A percentile compares a stretch with the other conserved stretches of the same genome.
phyloP scores from a whole-genome alignment of 345 rosid species.

The Lumnitzera racemosa region DNA sequence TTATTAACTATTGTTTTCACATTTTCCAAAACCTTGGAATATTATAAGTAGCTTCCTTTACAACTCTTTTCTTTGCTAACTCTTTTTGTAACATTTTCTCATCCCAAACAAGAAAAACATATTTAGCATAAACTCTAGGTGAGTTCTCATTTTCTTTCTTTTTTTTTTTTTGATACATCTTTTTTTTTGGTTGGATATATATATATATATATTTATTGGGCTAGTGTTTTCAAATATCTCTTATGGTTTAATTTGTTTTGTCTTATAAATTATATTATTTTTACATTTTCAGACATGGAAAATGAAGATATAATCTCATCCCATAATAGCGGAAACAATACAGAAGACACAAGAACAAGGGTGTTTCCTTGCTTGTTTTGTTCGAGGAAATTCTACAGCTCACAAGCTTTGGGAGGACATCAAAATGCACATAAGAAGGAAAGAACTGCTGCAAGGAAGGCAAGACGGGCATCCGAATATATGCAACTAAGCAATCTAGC shows the following conservation, averaged over 20 bases:
- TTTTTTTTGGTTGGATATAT: too few relatives aligned
- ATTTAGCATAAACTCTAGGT: too few relatives aligned
- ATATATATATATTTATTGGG: too few relatives aligned
- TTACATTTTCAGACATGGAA: conserved; percentile 24
- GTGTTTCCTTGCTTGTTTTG: conserved; percentile 73
- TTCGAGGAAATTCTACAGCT: conserved; percentile 76
- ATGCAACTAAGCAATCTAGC: neutral
- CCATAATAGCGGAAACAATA: neutral
- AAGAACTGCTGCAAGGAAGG: conserved; percentile 65
- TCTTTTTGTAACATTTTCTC: conserved; percentile 3
- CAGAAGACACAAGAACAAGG: conserved; percentile 23
- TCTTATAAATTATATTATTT: neutral
- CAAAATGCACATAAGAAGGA: conserved; percentile 97
- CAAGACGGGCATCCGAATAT: conserved; percentile 45
- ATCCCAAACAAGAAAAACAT: neutral
- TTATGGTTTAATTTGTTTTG: neutral
- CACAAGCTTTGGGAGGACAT: conserved; percentile 95
- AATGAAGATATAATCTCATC: conserved; percentile 15
- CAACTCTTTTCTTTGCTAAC: conserved; percentile 8
- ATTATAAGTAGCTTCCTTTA: conserved; percentile 22
- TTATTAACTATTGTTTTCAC: conserved; percentile 28
- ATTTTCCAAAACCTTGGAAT: conserved; percentile 38
- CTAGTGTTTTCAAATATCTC: too few relatives aligned
- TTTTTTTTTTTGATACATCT: too few relatives aligned
- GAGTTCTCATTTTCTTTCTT: too few relatives aligned